phyloP scores from a whole-genome alignment of 2,329 filamentous ascomycete species.

The Claviceps purpurea region DNA sequence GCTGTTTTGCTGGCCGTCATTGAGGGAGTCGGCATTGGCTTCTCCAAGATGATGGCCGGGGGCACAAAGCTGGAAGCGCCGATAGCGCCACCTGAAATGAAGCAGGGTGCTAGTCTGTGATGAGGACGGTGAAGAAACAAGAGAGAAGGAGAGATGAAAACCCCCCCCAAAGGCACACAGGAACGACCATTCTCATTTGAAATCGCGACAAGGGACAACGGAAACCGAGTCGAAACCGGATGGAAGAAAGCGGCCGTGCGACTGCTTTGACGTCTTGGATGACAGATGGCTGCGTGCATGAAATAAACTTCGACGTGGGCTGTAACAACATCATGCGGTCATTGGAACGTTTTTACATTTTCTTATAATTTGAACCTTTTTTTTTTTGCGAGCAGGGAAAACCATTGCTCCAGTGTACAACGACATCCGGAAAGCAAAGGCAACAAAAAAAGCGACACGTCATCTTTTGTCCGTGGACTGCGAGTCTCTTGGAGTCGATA shows the following conservation, averaged over 20 bases:
- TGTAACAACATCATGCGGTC: conserved; percentile 7
- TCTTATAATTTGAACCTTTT: background rate
- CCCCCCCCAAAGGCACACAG: background rate
- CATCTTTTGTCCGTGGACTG: background rate
- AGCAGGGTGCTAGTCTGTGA: background rate
- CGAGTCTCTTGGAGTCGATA: background rate
- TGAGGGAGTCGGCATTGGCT: conserved; percentile 91
- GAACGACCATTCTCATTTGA: background rate
- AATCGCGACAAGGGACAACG: background rate
- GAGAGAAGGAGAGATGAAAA: background rate
- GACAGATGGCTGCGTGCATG: background rate
- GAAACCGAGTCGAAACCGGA: background rate
- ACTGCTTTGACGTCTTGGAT: background rate
- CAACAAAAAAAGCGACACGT: background rate
- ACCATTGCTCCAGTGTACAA: background rate
- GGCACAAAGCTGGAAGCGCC: conserved; percentile 65
- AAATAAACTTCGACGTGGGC: background rate
- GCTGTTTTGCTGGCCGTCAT: conserved; percentile 90
- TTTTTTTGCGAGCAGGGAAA: background rate
- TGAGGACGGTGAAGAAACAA: background rate
- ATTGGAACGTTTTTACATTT: background rate
- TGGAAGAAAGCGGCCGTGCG: background rate
- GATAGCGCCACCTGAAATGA: conserved; percentile 18
- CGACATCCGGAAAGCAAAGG: background rate
- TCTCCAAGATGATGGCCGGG: conserved; percentile 87